phyloP scores from a whole-genome alignment of 1,139 yeast genomes.

The Diutina ranongensis region DNA sequence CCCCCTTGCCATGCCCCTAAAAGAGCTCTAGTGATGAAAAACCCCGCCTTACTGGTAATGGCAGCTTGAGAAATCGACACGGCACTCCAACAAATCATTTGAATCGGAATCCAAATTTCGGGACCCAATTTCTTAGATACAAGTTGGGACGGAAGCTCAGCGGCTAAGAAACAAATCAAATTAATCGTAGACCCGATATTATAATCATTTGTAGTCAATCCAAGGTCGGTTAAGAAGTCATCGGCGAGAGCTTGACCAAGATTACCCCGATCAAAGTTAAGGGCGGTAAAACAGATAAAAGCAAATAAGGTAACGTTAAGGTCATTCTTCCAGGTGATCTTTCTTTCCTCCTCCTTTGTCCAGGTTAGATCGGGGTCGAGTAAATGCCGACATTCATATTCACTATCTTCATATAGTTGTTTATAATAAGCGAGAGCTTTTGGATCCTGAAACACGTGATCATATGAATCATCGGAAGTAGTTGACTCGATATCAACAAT shows the following conservation, averaged over 20 bases:
- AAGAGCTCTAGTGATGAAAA: neutral
- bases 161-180: slow-evolving; percentile 20
- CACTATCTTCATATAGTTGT: slow-evolving; percentile 18
- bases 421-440: slow-evolving; percentile 18
- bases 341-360: slow-evolving; percentile 24
- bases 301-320: slow-evolving; percentile 22
- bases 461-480: neutral
- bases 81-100: slow-evolving; percentile 2
- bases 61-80: neutral
- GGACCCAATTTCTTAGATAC: slow-evolving; percentile 20
- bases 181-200: slow-evolving; percentile 22
- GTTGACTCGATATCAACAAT: slow-evolving; percentile 1
- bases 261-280: slow-evolving; percentile 22
- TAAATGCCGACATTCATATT: slow-evolving; percentile 22
- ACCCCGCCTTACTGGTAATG: slow-evolving; percentile 2
- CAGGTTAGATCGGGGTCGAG: slow-evolving; percentile 26
- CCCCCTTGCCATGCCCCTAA: slow-evolving; percentile 4
- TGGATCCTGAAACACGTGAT: slow-evolving; percentile 16
- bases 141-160: slow-evolving; percentile 24
- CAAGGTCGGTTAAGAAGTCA: slow-evolving; percentile 18
- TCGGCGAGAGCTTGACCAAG: slow-evolving; percentile 20
- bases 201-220: slow-evolving; percentile 19
- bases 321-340: slow-evolving; percentile 18
- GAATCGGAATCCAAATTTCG: slow-evolving; percentile 2
- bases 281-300: slow-evolving; percentile 20